Conservation (phyloP, 148 eudicot genomes). For the Hydrangea macrophylla region DNA sequence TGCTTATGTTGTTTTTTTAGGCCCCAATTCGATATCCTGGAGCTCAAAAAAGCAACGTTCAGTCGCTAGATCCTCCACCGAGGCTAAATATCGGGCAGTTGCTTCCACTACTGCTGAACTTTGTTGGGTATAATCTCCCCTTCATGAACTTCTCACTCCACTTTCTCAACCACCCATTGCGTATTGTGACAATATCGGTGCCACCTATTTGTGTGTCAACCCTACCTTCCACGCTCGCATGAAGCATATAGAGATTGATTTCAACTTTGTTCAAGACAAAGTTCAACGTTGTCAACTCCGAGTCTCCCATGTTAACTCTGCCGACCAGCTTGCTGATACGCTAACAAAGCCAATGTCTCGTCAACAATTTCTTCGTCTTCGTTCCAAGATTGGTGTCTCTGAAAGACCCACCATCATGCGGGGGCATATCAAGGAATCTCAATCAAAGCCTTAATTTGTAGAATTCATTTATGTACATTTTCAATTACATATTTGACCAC, state of each 20-base stretch:
- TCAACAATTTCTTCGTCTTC: neutral
- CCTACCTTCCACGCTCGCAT: neutral
- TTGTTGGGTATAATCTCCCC: neutral
- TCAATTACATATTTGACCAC: too few relatives aligned
- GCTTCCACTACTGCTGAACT: neutral
- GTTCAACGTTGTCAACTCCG: neutral
- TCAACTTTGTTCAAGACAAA: neutral
- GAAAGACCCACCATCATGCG: neutral
- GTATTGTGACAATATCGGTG: neutral
- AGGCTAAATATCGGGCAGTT: neutral
- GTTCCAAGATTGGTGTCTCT: constrained; percentile 2
- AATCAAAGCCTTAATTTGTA: too few relatives aligned
- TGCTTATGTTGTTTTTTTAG: neutral
- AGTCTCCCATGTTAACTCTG: neutral
- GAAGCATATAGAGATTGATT: neutral
- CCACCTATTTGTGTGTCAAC: neutral
- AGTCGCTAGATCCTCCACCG: neutral
- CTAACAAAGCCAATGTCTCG: neutral
- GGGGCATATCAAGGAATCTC: neutral
- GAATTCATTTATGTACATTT: too few relatives aligned
- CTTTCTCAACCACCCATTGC: neutral
- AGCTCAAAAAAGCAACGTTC: neutral
- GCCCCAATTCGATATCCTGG: neutral
- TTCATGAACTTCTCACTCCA: neutral
- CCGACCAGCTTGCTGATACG: neutral